phyloP scores from a whole-genome alignment of 1,139 yeast genomes.

The Scheffersomyces titani region DNA sequence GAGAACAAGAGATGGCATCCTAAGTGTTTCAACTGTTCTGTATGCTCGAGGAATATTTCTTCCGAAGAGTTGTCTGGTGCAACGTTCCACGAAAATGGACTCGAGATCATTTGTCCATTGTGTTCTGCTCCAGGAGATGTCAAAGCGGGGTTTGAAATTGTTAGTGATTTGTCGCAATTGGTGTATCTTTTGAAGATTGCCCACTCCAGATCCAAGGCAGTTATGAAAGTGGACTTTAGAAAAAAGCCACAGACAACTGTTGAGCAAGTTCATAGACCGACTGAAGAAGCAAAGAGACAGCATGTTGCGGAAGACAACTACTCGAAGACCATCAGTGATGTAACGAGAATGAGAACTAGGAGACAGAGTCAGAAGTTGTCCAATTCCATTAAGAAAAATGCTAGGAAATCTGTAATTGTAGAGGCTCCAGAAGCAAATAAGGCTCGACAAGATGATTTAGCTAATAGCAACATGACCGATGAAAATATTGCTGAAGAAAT shows the following conservation, averaged over 20 bases:
- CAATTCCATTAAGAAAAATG: conserved; percentile 52
- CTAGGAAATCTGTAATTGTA: conserved; percentile 44
- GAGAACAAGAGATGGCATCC: conserved; percentile 79
- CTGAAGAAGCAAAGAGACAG: neutral
- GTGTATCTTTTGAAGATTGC: conserved; percentile 82
- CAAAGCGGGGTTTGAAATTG: conserved; percentile 57
- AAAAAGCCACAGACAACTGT: conserved; percentile 2
- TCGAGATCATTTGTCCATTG: conserved; percentile 52
- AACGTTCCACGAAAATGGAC: conserved; percentile 26
- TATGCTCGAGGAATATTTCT: conserved; percentile 45
- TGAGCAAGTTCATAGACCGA: neutral
- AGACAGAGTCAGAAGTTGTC: conserved; percentile 69
- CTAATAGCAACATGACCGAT: conserved; percentile 14
- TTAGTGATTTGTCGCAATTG: conserved; percentile 72
- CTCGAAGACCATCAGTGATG: conserved; percentile 72
- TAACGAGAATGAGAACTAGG: conserved; percentile 72
- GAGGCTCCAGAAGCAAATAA: conserved; percentile 62
- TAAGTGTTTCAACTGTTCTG: conserved; percentile 66
- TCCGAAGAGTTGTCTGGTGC: conserved; percentile 34
- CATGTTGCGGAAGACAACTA: conserved; percentile 44
- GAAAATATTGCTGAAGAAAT: conserved; percentile 16
- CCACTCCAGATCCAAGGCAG: conserved; percentile 71
- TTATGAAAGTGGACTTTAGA: conserved; percentile 41
- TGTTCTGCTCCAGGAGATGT: conserved; percentile 54
- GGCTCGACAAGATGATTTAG: conserved; percentile 20